Evolutionary conservation across 179 eudicot species (phyloP), one percentile per base, ranked within the genome.

Genomic region (Corrigiola litoralis): DNA sequence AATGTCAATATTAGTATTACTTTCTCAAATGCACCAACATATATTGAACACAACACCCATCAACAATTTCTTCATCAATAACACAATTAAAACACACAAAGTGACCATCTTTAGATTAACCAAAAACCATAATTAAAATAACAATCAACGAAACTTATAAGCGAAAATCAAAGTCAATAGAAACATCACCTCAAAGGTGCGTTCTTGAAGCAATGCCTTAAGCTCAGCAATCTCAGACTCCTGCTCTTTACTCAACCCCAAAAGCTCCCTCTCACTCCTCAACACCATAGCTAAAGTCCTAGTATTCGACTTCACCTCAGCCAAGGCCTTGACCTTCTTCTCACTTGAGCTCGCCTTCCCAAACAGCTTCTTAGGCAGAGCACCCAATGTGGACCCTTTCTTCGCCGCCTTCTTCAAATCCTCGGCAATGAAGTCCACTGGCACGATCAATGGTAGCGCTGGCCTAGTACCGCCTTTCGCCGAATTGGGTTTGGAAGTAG

Each of bases 231-330:
- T 84, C 66, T 81, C 63, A 13, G 61, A 31, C 59, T 90, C 84
- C 51, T 80, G 84, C 29, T 90, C 90, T 69, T 86, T 88, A 54
- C 80, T 82, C 70, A 72, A 78, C 61, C 55, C 73, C 57, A 90
- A 72, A 21, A 90, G 81, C 83, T 90, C 97, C 65, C 97, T 81
- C 75, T 90, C 97, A 66, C 97, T 88, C 83, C 92, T 78, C 69
- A 90, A 61, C 72, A 90, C 95, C 95, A 84, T 88, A 0, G 81
- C 95, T 70, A 90, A 65, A 14, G 79, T 90, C 75, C 97, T 82
- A 5, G 95, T 82, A 60, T 88, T 90, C 45, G 78, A 42, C 54
- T 82, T 90, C 47, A 90, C 97, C 67, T 90, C 97, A 38, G 85
- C 77, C 80, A 87, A 70, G 0, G 79, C 76, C 52, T 75, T 79